These are phyloP conservation scores for Neobulgaria alba DNA, from an alignment of 2,329 filamentous ascomycete species.

Conservation along the genomic window DNA sequence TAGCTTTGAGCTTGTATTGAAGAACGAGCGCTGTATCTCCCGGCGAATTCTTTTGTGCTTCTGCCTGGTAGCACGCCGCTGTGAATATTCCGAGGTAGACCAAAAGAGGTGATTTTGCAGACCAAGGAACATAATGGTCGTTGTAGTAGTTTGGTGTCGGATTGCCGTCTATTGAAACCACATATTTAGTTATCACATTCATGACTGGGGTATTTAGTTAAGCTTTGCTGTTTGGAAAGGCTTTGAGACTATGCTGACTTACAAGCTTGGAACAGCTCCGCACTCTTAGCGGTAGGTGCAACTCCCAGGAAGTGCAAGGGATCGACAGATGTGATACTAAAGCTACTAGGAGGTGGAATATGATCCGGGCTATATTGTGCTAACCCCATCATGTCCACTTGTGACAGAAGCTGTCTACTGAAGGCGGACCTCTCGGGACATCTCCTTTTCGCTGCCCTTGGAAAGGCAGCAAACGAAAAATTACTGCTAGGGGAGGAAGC, in stretches of 20 bases:
- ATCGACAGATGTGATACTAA: conserved; percentile 25
- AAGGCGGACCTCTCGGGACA: neutral
- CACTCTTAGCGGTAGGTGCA: conserved; percentile 35
- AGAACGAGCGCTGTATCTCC: conserved; percentile 9
- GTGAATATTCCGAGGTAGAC: conserved; percentile 42
- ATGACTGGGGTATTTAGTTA: conserved; percentile 32
- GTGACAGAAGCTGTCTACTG: neutral
- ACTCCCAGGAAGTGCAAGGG: conserved; percentile 36
- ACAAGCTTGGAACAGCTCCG: conserved; percentile 42
- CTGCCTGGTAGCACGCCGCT: conserved; percentile 42
- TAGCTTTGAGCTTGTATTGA: conserved; percentile 26
- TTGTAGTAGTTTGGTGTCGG: conserved; percentile 39
- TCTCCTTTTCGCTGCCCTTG: neutral
- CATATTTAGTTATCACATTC: conserved; percentile 42
- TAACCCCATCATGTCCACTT: neutral
- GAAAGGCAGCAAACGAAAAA: neutral
- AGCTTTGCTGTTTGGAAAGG: neutral
- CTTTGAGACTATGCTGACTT: conserved; percentile 19
- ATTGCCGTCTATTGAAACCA: conserved; percentile 41
- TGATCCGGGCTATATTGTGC: neutral
- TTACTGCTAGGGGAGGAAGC: too few species aligned
- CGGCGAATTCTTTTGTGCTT: conserved; percentile 37
- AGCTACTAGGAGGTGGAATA: conserved; percentile 12
- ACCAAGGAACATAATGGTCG: conserved; percentile 37
- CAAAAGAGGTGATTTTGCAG: conserved; percentile 41